Percentiles rank a stretch among this genome's conserved stretches.
Evolutionary conservation across 2,329 filamentous ascomycete species (phyloP).

Genomic region (Neofusicoccum kwambonambiense): DNA sequence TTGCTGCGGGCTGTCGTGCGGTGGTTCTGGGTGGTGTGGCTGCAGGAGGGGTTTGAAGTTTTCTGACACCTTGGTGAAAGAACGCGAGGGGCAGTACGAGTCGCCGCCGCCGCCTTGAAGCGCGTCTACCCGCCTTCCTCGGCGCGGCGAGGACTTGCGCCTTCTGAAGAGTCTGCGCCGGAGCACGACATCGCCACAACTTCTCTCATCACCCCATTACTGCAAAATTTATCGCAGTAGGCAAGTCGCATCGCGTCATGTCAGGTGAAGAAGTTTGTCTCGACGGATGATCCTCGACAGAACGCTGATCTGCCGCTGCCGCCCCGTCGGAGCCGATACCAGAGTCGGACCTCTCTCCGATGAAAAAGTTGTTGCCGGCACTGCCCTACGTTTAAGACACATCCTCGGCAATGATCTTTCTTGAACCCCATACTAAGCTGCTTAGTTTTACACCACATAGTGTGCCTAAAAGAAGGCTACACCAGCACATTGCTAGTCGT

Average conservation of each 20-base stretch:
- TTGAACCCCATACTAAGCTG: too few relatives aligned
- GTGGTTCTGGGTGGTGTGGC: background rate
- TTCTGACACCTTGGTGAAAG: background rate
- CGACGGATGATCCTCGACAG: background rate
- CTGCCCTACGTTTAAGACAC: too few relatives aligned
- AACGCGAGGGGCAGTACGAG: background rate
- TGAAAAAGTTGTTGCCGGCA: background rate
- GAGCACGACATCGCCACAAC: background rate
- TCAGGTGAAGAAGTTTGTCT: background rate
- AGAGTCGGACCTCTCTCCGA: background rate
- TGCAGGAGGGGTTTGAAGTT: background rate
- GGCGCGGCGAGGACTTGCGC: background rate
- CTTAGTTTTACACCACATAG: too few relatives aligned
- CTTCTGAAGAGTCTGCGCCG: background rate
- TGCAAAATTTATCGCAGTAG: background rate
- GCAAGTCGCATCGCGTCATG: background rate
- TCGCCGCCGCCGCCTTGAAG: background rate
- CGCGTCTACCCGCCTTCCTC: background rate
- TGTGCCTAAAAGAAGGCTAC: too few relatives aligned
- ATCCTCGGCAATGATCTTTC: too few relatives aligned
- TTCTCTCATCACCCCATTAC: background rate
- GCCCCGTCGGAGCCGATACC: background rate
- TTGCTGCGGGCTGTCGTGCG: background rate
- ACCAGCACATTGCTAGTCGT: too few relatives aligned
- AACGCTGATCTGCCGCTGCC: conserved; percentile 1